phyloP scores from a whole-genome alignment of 306 rosid genomes.

The Malus sieversii region DNA sequence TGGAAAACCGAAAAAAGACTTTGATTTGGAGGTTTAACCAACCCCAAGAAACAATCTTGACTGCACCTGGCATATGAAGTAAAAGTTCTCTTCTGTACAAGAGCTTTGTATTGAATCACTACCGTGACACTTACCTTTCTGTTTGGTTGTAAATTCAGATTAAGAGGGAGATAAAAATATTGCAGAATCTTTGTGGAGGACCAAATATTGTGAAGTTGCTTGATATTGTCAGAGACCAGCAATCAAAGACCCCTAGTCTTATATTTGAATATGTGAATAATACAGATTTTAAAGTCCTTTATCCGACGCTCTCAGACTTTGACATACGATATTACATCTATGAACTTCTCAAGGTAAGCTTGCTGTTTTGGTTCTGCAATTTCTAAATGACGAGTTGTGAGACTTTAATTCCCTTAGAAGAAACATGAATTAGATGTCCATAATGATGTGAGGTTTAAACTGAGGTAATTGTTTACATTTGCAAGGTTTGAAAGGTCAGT shows the following conservation, averaged over 20 bases:
- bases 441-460: neutral
- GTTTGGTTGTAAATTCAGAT: slow-evolving; percentile 46
- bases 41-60: neutral
- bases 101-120: neutral
- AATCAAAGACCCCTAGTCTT: slow-evolving; percentile 89
- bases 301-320: slow-evolving; percentile 74
- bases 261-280: slow-evolving; percentile 82
- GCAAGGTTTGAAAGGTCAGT: neutral
- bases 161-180: slow-evolving; percentile 90
- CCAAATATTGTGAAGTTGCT: slow-evolving; percentile 88
- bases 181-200: slow-evolving; percentile 92
- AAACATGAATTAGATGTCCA: slow-evolving; percentile 1
- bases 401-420: neutral
- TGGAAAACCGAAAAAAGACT: neutral
- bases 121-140: neutral
- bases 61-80: neutral
- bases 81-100: neutral
- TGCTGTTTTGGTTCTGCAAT: neutral
- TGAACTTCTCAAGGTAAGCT: slow-evolving; percentile 78
- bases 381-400: neutral
- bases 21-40: neutral
- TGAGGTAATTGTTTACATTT: neutral
- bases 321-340: slow-evolving; percentile 76
- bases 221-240: slow-evolving; percentile 92
- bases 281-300: slow-evolving; percentile 86